Base-by-base conservation (phyloP, 768 basidiomycete genomes). In the Leucocoprinus leucothites region DNA sequence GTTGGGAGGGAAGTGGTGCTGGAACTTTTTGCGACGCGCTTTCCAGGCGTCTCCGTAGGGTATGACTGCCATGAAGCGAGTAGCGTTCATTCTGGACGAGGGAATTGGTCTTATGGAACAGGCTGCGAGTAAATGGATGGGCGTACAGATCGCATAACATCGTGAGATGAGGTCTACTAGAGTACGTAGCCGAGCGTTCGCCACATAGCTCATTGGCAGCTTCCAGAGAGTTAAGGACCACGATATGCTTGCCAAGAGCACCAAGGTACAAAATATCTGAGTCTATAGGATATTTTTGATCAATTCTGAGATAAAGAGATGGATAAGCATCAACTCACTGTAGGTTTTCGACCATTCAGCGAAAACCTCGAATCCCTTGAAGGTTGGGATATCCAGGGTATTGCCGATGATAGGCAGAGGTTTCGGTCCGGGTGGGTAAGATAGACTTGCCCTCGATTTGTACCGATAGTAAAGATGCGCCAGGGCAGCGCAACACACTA, bases 21-120 rank as follows among this genome's bases (percentile, higher is more conserved):
- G 69, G 59, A 80, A 77, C 18, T 71, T 44, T 14, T 70, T 66
- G 13, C 79, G 70, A 24, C 71, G 71, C 5, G 65, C 65, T 44
- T 67, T 71, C 78, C 79, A 79, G n/a, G 46, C 28, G 34, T 67
- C 63, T 19, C 73, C 73, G 44, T 79, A 79, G 3, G 65, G 67
- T 69, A 76, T 69, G 34, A 70, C 60, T 3, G 67, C 66, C 51
- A 78, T 31, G 31, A 31, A 31, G 31, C 31, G 31, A 31, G 31
- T 31, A 66, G 69, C 75, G 3, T 75, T 75, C 64, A 77, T 73
- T 28, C 78, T 77, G 44, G 13, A 16, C 11, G 16, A 51, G 35
- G 11, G 5, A 31, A 31, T 5, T 31, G 6, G 31, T 31, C 31
- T 31, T 11, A 5, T 31, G 5, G 31, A 5, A 31, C 31, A 31